Evolutionary conservation across 2,329 filamentous ascomycete genomes (phyloP).

Genomic region (Lithohypha guttulata): DNA sequence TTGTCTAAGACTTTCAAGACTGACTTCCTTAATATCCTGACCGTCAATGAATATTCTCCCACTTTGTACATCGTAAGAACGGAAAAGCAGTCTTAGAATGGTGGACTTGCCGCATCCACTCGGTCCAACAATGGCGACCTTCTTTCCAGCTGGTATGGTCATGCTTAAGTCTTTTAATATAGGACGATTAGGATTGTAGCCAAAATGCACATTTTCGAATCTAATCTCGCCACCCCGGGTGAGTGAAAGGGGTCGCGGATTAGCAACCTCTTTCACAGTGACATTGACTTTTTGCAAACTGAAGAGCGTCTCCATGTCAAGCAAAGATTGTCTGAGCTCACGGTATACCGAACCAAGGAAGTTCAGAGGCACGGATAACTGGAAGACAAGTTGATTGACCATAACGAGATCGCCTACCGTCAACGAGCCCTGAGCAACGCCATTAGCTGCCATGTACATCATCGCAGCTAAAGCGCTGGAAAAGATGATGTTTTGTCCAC

Average conservation of each 20-base stretch:
- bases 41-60: conserved; percentile 85
- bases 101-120: conserved; percentile 96
- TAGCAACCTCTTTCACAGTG: conserved; percentile 63
- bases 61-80: conserved; percentile 79
- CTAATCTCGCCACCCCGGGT: conserved; percentile 74
- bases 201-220: conserved; percentile 92
- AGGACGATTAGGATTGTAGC: conserved; percentile 74
- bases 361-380: conserved; percentile 91
- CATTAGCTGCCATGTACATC: conserved; percentile 95
- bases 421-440: conserved; percentile 67
- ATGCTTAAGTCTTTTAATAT: conserved; percentile 77
- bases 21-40: conserved; percentile 79
- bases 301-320: conserved; percentile 98
- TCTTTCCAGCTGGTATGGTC: conserved; percentile 89
- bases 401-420: conserved; percentile 96
- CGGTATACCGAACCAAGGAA: conserved; percentile 97
- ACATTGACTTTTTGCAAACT: conserved; percentile 95
- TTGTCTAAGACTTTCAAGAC: conserved; percentile 67
- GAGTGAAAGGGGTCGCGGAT: conserved; percentile 63
- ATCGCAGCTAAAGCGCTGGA: conserved; percentile 85
- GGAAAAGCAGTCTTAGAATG: conserved; percentile 78
- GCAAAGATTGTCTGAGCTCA: conserved; percentile 81
- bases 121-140: conserved; percentile 88
- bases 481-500: conserved; percentile 94
- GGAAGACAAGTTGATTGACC: conserved; percentile 98